phyloP scores from a whole-genome alignment of 163 green algal genomes.

The Volvox carteri region DNA sequence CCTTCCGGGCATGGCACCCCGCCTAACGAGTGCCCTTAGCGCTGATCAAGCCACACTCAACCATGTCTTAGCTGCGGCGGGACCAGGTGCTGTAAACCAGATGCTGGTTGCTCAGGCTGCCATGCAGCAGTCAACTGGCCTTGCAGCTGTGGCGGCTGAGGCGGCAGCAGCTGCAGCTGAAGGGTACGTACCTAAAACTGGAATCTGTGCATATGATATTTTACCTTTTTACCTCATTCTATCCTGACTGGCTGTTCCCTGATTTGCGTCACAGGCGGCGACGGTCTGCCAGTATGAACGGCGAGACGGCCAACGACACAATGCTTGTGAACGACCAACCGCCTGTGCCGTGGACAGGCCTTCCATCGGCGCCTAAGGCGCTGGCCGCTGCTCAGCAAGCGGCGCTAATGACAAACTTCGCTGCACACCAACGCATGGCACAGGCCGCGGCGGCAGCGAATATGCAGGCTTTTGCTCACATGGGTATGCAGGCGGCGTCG shows the following conservation, averaged over 20 bases:
- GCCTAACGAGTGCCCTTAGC: constrained; percentile 26
- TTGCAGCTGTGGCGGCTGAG: constrained; percentile 8
- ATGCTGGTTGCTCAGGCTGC: constrained; percentile 48
- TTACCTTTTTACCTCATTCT: no score
- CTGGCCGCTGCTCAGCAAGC: constrained; percentile 42
- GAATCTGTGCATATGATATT: no score
- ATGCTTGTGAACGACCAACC: constrained; percentile 49
- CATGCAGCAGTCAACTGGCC: constrained; percentile 14
- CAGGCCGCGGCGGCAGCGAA: constrained; percentile 20
- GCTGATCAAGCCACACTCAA: constrained; percentile 49
- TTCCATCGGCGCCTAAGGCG: constrained; percentile 1
- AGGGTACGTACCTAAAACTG: constrained; percentile 24
- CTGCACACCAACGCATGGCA: constrained; percentile 53
- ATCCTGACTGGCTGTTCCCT: no score
- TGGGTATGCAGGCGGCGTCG: constrained; percentile 2
- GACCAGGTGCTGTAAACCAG: constrained; percentile 31
- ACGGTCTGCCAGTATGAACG: constrained; percentile 30
- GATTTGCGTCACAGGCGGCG: constrained; percentile 24
- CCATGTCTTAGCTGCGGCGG: constrained; percentile 43
- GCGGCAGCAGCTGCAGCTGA: constrained; percentile 1
- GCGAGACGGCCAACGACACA: constrained; percentile 40
- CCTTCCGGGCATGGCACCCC: constrained; percentile 18
- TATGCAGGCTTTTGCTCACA: constrained; percentile 26
- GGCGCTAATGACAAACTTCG: constrained; percentile 48
- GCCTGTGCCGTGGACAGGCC: background rate